A percentile compares a stretch with the other conserved stretches of the same genome.
Evolutionary conservation across 148 eudicot species (phyloP).

Genomic region (Rhododendron mucronatum): DNA sequence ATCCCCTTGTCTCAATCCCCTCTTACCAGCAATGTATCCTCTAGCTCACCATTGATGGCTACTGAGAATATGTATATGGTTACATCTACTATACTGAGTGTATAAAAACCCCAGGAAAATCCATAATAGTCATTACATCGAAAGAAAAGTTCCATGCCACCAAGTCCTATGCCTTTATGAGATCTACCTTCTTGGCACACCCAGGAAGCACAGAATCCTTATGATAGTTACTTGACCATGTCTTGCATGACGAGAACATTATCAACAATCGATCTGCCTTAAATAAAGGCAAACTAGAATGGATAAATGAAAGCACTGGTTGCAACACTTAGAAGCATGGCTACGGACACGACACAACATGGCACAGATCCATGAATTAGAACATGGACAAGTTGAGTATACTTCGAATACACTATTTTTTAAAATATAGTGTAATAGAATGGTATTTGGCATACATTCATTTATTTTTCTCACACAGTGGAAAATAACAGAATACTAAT

Average conservation of each 20-base stretch:
- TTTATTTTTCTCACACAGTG: no score
- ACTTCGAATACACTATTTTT: background rate
- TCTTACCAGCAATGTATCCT: background rate
- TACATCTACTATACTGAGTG: background rate
- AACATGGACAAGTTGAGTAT: background rate
- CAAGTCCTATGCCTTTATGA: background rate
- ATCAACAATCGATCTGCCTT: background rate
- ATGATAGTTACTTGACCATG: background rate
- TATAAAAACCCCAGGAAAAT: background rate
- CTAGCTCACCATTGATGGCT: background rate
- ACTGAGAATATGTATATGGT: background rate
- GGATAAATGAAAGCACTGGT: background rate
- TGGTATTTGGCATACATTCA: background rate
- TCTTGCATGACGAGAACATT: background rate
- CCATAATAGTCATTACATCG: background rate
- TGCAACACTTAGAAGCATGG: background rate
- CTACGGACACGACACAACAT: background rate
- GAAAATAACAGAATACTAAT: background rate
- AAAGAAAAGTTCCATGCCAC: background rate
- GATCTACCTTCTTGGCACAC: background rate
- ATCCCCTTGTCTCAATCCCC: background rate
- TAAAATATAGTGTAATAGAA: background rate
- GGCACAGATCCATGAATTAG: background rate
- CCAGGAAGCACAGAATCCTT: background rate
- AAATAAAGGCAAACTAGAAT: background rate